phyloP scores from a whole-genome alignment of 179 eudicot species.

The Nepenthes alata region DNA sequence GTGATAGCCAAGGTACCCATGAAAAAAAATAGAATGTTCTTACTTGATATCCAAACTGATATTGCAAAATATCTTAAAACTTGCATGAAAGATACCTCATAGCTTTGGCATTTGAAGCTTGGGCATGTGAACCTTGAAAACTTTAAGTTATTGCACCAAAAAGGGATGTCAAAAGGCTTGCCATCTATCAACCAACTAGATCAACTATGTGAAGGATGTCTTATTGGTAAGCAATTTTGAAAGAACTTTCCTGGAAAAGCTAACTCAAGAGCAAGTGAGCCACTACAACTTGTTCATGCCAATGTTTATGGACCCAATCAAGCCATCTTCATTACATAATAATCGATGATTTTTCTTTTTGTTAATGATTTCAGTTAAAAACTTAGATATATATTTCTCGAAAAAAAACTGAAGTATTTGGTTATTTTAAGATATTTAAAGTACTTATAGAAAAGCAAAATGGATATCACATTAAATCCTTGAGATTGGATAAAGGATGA shows the following conservation, averaged over 20 bases:
- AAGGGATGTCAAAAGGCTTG: neutral
- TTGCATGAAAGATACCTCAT: neutral
- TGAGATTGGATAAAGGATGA: neutral
- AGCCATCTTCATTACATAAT: neutral
- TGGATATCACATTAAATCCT: neutral
- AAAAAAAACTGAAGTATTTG: neutral
- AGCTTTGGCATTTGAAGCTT: constrained; percentile 4
- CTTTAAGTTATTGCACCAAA: no score
- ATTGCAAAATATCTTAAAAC: neutral
- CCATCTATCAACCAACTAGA: neutral
- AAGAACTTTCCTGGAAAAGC: neutral
- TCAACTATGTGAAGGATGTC: neutral
- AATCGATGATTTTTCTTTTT: neutral
- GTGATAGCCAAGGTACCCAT: constrained; percentile 3
- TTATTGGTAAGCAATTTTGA: constrained; percentile 1
- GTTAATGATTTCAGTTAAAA: constrained; percentile 5
- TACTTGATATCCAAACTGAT: constrained; percentile 1
- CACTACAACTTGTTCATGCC: constrained; percentile 5
- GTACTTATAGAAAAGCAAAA: neutral
- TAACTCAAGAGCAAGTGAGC: neutral
- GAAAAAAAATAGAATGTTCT: constrained; percentile 8
- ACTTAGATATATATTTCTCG: constrained; percentile 1
- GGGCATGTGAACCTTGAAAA: constrained; percentile 5
- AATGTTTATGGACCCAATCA: constrained; percentile 5
- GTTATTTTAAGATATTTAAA: no score